phyloP scores from a whole-genome alignment of 2,329 filamentous ascomycete genomes.

The Helotiales sp. region DNA sequence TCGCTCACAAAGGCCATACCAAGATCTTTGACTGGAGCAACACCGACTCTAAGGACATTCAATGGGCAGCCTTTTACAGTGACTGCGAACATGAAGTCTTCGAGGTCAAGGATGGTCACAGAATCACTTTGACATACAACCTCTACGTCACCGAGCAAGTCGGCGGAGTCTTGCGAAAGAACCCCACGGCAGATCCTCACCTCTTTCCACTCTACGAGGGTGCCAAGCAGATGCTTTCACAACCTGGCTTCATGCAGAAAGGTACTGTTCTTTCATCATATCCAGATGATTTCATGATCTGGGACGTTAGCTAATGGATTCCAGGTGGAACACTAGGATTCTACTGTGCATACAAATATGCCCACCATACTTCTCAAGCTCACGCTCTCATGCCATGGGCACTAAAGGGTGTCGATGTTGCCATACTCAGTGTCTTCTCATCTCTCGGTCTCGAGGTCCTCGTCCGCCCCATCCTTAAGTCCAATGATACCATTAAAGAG shows the following conservation, averaged over 20 bases:
- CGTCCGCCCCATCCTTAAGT: slow-evolving; percentile 33
- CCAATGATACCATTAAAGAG: not conserved
- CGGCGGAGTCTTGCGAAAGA: slow-evolving; percentile 23
- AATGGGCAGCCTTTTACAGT: slow-evolving; percentile 54
- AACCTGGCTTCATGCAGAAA: slow-evolving; percentile 36
- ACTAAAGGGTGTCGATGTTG: slow-evolving; percentile 49
- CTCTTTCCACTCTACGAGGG: slow-evolving; percentile 39
- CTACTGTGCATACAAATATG: slow-evolving; percentile 48
- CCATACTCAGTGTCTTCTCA: slow-evolving; percentile 40
- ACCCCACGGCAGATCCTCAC: slow-evolving; percentile 33
- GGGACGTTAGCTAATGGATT: not conserved
- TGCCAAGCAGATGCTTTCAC: slow-evolving; percentile 34
- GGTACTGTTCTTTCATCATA: slow-evolving; percentile 27
- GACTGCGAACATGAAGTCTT: slow-evolving; percentile 55
- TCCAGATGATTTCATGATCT: no score
- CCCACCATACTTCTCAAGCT: slow-evolving; percentile 37
- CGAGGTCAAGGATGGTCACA: slow-evolving; percentile 50
- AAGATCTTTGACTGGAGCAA: slow-evolving; percentile 44
- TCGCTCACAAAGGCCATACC: slow-evolving; percentile 8
- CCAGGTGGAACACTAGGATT: slow-evolving; percentile 42
- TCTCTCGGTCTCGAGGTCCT: slow-evolving; percentile 35
- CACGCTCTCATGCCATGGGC: slow-evolving; percentile 33
- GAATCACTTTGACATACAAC: slow-evolving; percentile 61
- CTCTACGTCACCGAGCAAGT: slow-evolving; percentile 45
- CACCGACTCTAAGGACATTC: slow-evolving; percentile 26